Base-by-base conservation (phyloP, 805 yeast genomes). In the Wickerhamomyces bovis region DNA sequence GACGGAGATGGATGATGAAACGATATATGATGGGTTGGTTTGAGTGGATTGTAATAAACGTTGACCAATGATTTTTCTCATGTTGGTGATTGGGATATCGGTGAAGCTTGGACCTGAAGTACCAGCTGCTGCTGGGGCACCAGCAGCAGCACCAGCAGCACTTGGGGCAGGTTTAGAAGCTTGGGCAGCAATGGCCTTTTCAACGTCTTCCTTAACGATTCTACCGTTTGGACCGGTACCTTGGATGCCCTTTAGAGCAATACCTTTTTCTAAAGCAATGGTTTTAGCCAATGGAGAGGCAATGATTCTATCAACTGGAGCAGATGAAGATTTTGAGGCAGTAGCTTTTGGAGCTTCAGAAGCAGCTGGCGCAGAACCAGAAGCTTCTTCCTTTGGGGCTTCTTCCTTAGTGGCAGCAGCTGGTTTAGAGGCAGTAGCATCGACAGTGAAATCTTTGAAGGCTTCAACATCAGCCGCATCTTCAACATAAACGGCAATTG, bases 151-250 rank as follows among this genome's bases (percentile, higher is more conserved):
- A 33, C 74, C 57, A 18, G 80, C 58, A 21, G 77, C 58, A 26
- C 81, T 56, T 36, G 81, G 61, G 25, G 78, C 65, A 26, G 75
- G 21, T 40, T 68, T 62, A 19, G 70, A 62, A 22, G 79, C 71
- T 68, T 47, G 52, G 25, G 47, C 49, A 22, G 80, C 72, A 68
- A 79, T 72, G 72, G 71, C 78, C 60, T 72, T 72, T 71, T 92
- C 97, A 55, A 94, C 85, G 66, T 94, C 99, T 60, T 81, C 81
- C 62, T 90, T 94, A 55, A 87, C 76, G 65, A 94, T 88, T 75
- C 99, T 87, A 57, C 98, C 98, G 62, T 77, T 76, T 64, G 98
- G 98, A 58, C 99, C 99, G 39, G 96, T 70, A 63, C 98, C 98
- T 68, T 80, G 80, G 63, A 94, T 74, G 60, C 80, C 80, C 72